Percentiles rank a stretch among this genome's conserved stretches.
Evolutionary conservation across 2,329 filamentous ascomycete genomes (phyloP).

Genomic region (Cercospora sp.): DNA sequence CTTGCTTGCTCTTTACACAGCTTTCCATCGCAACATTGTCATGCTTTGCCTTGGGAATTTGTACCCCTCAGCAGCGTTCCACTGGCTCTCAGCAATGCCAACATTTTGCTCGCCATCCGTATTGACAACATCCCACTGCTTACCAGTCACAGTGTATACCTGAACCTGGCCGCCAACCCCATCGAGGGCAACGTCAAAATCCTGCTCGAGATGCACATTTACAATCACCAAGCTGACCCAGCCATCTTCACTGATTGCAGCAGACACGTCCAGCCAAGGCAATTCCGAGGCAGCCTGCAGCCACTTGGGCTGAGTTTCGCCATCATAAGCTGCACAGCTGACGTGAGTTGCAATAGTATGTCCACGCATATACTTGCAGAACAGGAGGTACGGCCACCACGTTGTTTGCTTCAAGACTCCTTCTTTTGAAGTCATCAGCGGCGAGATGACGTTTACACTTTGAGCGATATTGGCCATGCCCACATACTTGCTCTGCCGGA

Average conservation of each 20-base stretch:
- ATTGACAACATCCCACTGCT: slow-evolving; percentile 61
- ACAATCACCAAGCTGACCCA: slow-evolving; percentile 69
- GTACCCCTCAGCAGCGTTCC: slow-evolving; percentile 64
- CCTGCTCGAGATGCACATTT: slow-evolving; percentile 64
- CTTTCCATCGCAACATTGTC: slow-evolving; percentile 63
- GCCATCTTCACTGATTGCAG: slow-evolving; percentile 60
- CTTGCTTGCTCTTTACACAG: neutral
- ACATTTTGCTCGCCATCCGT: slow-evolving; percentile 64
- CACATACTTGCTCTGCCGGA: slow-evolving; percentile 68
- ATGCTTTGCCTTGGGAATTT: slow-evolving; percentile 70
- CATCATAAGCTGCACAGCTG: slow-evolving; percentile 62
- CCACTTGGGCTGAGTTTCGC: slow-evolving; percentile 67
- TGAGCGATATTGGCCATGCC: slow-evolving; percentile 81
- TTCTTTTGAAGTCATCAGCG: slow-evolving; percentile 67
- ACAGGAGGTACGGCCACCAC: slow-evolving; percentile 73
- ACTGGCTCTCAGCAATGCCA: slow-evolving; percentile 59
- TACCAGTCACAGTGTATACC: slow-evolving; percentile 65
- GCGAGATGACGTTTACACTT: slow-evolving; percentile 74
- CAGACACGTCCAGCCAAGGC: slow-evolving; percentile 70
- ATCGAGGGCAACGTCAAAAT: slow-evolving; percentile 60
- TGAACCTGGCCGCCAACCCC: slow-evolving; percentile 54
- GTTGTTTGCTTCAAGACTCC: slow-evolving; percentile 71
- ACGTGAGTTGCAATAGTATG: slow-evolving; percentile 68
- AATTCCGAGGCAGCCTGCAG: slow-evolving; percentile 65
- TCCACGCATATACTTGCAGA: slow-evolving; percentile 72